Evolutionary conservation across 106 monocot species (phyloP), one percentile per base, ranked within the genome.

Genomic region (Narthecium ossifragum): DNA sequence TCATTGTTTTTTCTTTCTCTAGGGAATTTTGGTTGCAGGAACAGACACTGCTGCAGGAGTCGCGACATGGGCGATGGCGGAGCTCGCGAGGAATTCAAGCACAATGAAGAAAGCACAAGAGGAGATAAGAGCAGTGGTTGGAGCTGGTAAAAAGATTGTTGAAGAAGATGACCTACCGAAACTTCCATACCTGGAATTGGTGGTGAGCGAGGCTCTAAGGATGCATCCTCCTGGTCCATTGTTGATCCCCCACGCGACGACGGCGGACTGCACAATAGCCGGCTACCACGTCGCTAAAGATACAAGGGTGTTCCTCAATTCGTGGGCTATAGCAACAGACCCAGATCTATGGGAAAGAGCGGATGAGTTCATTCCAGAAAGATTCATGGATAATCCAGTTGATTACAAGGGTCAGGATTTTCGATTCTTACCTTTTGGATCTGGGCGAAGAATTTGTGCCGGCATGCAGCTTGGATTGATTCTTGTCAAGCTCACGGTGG

Each of bases 381-480:
- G 50, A 22, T 51, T 51, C 50, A 7, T 23, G 2, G 18, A 22
- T 20, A 51, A 3, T 7, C 23, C 21, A 2, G 5, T 51, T 18
- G 50, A 51, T 51, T 51, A 23, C 50, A 51, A 51, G 50, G 50
- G 18, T 4, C 20, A 5, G 20, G 26, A 51, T 22, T 51, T 51
- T 22, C 23, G 26, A 25, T 51, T 18, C 50, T 23, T 51, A 51
- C 50, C 50, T 20, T 51, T 51, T 25, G 50, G 2, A 51, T 20
- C 50, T 22, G 50, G 50, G 9, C 20, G 50, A 22, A 51, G 50
- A 7, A 3, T 51, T 2, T 51, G 50, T 22, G 23, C 50, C 1
- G 50, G 50, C 1, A 51, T 51, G 2, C 50, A 51, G 18, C 26
- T 51, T 51, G 50, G n/a, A n/a, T n/a, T n/a, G n/a, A n/a, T n/a